Evolutionary conservation across 257 asterid genomes (phyloP), one percentile per base, ranked within the genome.

Genomic region (Jacaranda copaia): DNA sequence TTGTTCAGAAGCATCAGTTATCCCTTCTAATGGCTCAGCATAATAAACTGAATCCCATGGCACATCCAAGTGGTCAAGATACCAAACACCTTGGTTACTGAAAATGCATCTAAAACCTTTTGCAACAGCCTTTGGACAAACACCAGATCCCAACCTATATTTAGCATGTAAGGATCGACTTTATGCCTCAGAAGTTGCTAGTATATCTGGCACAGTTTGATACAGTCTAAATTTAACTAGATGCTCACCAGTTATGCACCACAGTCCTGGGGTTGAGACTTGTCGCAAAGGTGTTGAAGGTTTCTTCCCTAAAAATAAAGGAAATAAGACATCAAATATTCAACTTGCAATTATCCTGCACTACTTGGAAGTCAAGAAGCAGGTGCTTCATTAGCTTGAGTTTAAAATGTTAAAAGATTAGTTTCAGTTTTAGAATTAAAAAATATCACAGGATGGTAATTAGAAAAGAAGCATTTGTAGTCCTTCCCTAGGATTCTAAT

Each of bases 1-100:
- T 84, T 94, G 92, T 74, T 83, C 77, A 66, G 90, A 80, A 75
- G 85, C 82, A 78, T 86, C 90, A 43, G 80, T 83, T 84, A 92
- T 90, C 57, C 86, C 92, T 88, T 90, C 90, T 68, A 94, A 61
- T 38, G 97, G 97, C 12, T 92, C 97, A n/a, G 93, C 89, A 74
- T 82, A 83, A 72, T 92, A 94, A 32, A 88, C 93, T 14, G 76
- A 45, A 39, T 92, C 85, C 98, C 97, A 94, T 4, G 98, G 97
- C 45, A 91, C 93, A 81, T 93, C 97, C 70, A 93, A 77, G 85
- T 93, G 97, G 78, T 93, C 98, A 4, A 93, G 92, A 84, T 93
- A 93, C 98, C 98, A 93, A 61, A 83, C 73, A 46, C 97, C 97
- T 85, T 91, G 98, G 87, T 90, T 88, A 80, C 98, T 93, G 83